These are phyloP conservation scores for Amphichorda felina DNA, from an alignment of 2,329 filamentous ascomycete genomes.

Conservation along the genomic window DNA sequence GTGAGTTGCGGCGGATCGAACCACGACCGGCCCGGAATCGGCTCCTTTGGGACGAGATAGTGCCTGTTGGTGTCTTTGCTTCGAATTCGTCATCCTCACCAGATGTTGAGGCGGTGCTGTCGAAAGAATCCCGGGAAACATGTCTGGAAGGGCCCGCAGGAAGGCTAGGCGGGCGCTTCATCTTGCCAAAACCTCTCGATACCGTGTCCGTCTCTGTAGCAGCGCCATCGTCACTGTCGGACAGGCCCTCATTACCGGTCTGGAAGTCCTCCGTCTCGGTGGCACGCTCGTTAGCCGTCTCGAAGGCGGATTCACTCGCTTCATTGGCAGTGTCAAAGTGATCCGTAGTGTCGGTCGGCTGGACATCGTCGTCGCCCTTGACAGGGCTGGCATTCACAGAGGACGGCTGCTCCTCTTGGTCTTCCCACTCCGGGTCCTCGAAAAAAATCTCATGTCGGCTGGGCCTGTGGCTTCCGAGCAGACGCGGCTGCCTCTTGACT, in stretches of 20 bases:
- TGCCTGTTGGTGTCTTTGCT: constrained; percentile 48
- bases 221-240: constrained; percentile 61
- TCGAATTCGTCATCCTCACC: constrained; percentile 57
- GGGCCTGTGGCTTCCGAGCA: constrained; percentile 65
- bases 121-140: constrained; percentile 53
- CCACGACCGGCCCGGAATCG: constrained; percentile 60
- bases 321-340: constrained; percentile 77
- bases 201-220: constrained; percentile 83
- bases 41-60: constrained; percentile 54
- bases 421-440: constrained; percentile 85
- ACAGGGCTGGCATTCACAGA: neutral
- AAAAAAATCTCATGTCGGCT: constrained; percentile 67
- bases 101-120: constrained; percentile 84
- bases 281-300: constrained; percentile 62
- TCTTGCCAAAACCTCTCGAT: constrained; percentile 28
- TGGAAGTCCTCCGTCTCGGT: constrained; percentile 95
- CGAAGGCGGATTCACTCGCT: constrained; percentile 51
- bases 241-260: constrained; percentile 72
- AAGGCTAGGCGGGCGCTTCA: constrained; percentile 28
- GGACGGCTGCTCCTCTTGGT: constrained; percentile 38
- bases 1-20: constrained; percentile 44
- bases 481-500: constrained; percentile 56
- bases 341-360: constrained; percentile 43
- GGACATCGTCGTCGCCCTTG: neutral
- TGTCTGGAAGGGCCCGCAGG: constrained; percentile 25